Evolutionary conservation across 176 grass and related monocot species (phyloP).

Genomic region (Zoysia japonica): DNA sequence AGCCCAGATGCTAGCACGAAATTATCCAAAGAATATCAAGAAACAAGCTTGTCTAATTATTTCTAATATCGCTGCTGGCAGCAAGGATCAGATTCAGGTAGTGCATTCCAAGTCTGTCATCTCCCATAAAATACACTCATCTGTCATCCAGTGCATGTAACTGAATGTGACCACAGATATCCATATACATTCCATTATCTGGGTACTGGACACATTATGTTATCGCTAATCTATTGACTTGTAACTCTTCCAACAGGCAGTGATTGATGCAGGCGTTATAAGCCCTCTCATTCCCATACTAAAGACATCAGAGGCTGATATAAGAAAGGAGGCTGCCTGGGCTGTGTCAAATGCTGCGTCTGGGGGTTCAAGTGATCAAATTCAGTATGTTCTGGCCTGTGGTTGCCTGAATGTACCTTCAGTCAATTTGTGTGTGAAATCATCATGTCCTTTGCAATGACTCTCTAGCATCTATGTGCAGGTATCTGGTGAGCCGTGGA

Average conservation of each 20-base stretch:
- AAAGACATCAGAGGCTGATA: conserved; percentile 51
- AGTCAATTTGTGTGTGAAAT: neutral
- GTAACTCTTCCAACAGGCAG: conserved; percentile 53
- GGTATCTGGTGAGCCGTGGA: conserved; percentile 72
- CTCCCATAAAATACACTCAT: neutral
- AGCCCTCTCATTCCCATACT: conserved; percentile 56
- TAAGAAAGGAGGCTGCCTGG: conserved; percentile 79
- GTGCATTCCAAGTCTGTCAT: neutral
- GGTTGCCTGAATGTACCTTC: neutral
- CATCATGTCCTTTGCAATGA: neutral
- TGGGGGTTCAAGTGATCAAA: conserved; percentile 61
- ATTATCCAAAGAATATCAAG: conserved; percentile 58
- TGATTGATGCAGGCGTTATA: conserved; percentile 70
- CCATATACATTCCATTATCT: neutral
- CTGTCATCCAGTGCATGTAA: neutral
- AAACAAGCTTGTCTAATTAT: conserved; percentile 70
- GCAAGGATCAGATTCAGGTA: conserved; percentile 81
- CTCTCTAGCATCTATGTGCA: conserved; percentile 14
- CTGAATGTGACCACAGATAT: neutral
- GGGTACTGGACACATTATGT: neutral
- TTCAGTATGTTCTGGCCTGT: conserved; percentile 49
- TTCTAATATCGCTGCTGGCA: conserved; percentile 70
- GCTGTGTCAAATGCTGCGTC: conserved; percentile 71
- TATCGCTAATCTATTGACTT: neutral
- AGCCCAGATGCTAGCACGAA: conserved; percentile 41